These are phyloP conservation scores for Terana coerulea DNA, from an alignment of 768 basidiomycete species.

Conservation along the genomic window DNA sequence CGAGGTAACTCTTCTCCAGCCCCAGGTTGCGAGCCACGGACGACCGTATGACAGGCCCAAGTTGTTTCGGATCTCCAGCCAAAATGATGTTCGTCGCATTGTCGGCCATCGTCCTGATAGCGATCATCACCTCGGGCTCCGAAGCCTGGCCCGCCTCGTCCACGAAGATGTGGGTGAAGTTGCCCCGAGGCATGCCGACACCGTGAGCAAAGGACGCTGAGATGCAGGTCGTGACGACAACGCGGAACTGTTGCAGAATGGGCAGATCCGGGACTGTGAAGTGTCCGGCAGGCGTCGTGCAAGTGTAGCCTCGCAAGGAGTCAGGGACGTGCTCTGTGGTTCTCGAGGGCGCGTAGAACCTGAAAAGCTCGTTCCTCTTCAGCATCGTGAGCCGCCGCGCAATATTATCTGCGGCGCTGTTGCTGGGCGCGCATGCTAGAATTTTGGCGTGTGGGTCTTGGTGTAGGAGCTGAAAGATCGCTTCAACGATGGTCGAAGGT, in stretches of 20 bases:
- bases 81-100: constrained; percentile 33
- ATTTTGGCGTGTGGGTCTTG: constrained; percentile 19
- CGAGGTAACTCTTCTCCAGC: constrained; percentile 31
- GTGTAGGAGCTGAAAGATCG: constrained; percentile 30
- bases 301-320: constrained; percentile 20
- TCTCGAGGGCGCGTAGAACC: constrained; percentile 29
- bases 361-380: constrained; percentile 37
- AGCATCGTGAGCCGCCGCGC: constrained; percentile 25
- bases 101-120: constrained; percentile 30
- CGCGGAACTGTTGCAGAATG: constrained; percentile 39
- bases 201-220: constrained; percentile 46
- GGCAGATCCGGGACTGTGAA: constrained; percentile 44
- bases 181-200: constrained; percentile 46
- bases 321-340: constrained; percentile 21
- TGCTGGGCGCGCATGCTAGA: constrained; percentile 35
- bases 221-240: constrained; percentile 56
- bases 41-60: constrained; percentile 35
- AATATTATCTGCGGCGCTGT: constrained; percentile 33
- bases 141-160: constrained; percentile 65
- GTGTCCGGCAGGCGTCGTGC: constrained; percentile 20
- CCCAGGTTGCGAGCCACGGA: constrained; percentile 23
- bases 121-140: constrained; percentile 55
- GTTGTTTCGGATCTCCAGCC: constrained; percentile 36
- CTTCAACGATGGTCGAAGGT: constrained; percentile 35
- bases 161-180: constrained; percentile 60